Evolutionary conservation across 768 basidiomycete species (phyloP).

Genomic region (Tremella mesenterica): DNA sequence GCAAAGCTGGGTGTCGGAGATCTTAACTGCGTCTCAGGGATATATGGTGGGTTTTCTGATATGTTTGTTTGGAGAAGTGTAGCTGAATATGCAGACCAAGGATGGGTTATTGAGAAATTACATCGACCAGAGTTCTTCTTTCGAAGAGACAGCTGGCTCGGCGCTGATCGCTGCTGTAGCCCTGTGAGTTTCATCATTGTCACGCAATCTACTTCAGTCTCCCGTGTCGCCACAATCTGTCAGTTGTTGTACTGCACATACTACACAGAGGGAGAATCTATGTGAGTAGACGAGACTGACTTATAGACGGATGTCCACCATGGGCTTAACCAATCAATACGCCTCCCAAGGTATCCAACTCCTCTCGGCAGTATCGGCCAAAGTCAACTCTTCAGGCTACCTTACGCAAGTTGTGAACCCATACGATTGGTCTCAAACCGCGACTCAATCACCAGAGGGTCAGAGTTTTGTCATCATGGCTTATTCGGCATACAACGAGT

Average conservation of each 20-base stretch:
- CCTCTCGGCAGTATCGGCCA: conserved; percentile 39
- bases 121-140: conserved; percentile 38
- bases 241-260: too few species aligned
- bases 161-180: conserved; percentile 38
- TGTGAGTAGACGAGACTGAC: neutral
- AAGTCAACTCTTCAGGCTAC: conserved; percentile 45
- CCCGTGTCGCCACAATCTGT: conserved; percentile 5
- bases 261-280: too few species aligned
- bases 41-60: conserved; percentile 34
- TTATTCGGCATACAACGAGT: conserved; percentile 39
- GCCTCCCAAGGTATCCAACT: conserved; percentile 40
- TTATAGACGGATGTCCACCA: conserved; percentile 42
- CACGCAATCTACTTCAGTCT: conserved; percentile 14
- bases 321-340: conserved; percentile 41
- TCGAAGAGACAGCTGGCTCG: conserved; percentile 46
- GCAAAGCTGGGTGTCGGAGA: conserved; percentile 44
- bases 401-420: conserved; percentile 47
- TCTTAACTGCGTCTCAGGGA: conserved; percentile 35
- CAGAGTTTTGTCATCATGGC: conserved; percentile 42
- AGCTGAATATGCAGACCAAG: conserved; percentile 26
- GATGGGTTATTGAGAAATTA: conserved; percentile 46
- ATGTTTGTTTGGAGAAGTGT: neutral
- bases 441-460: conserved; percentile 39
- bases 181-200: conserved; percentile 19
- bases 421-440: conserved; percentile 39